A percentile compares a stretch with the other conserved stretches of the same genome.
Conservation (phyloP, 768 basidiomycete genomes). For the Phanerodontia chrysosporium region DNA sequence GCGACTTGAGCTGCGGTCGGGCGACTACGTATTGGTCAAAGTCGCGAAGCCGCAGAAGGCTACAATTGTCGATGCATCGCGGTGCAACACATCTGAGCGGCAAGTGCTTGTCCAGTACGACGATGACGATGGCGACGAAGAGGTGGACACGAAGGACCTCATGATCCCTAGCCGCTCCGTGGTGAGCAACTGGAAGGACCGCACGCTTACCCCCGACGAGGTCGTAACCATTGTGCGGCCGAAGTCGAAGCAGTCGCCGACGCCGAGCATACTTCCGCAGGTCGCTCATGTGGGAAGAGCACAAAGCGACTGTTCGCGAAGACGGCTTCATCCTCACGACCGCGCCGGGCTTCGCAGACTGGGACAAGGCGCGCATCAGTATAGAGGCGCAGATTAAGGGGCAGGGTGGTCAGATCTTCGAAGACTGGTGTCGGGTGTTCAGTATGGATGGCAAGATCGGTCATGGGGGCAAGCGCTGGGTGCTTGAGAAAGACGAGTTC, state of each 20-base stretch:
- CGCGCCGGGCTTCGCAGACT: constrained; percentile 31
- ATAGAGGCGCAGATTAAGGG: constrained; percentile 41
- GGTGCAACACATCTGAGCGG: constrained; percentile 9
- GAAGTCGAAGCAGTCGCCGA: constrained; percentile 34
- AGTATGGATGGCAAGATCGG: constrained; percentile 49
- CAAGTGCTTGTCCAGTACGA: constrained; percentile 30
- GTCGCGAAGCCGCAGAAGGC: constrained; percentile 16
- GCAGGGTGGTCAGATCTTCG: constrained; percentile 54
- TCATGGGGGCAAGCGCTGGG: constrained; percentile 47
- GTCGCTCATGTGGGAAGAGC: constrained; percentile 27
- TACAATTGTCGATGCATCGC: constrained; percentile 12
- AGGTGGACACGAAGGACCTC: constrained; percentile 36
- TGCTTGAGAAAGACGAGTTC: constrained; percentile 44
- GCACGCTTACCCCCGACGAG: constrained; percentile 36
- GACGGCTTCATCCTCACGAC: constrained; percentile 57
- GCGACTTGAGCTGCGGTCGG: constrained; percentile 40
- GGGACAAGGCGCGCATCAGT: constrained; percentile 37
- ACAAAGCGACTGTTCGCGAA: constrained; percentile 31
- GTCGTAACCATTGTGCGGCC: constrained; percentile 42
- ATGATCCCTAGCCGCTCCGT: constrained; percentile 51
- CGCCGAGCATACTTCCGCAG: constrained; percentile 47
- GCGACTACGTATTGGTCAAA: constrained; percentile 51
- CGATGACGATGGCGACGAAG: constrained; percentile 31
- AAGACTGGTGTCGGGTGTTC: constrained; percentile 58
- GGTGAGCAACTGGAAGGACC: constrained; percentile 48